phyloP scores from a whole-genome alignment of 176 grass and related monocot species.

The Cenchrus americanus region DNA sequence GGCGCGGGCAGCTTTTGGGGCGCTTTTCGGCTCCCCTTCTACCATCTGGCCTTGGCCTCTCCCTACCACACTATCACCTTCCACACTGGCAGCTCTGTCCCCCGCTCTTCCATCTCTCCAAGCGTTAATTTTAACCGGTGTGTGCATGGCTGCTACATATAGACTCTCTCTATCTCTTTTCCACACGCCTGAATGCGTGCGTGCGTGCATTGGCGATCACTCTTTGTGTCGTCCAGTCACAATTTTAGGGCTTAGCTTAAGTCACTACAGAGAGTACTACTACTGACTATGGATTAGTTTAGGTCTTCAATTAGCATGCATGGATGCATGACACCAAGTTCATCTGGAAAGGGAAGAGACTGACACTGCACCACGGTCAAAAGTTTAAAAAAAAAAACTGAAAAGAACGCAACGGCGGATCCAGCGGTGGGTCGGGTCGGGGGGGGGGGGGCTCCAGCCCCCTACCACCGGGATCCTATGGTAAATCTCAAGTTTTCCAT shows the following conservation, averaged over 20 bases:
- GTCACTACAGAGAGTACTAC: too few relatives aligned
- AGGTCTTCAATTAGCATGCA: background rate
- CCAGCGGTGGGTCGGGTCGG: too few relatives aligned
- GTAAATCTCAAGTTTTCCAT: too few relatives aligned
- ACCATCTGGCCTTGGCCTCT: too few relatives aligned
- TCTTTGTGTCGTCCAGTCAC: slow-evolving; percentile 8
- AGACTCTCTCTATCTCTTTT: background rate
- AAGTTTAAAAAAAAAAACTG: background rate
- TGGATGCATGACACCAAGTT: background rate
- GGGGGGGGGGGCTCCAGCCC: too few relatives aligned
- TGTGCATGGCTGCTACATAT: background rate
- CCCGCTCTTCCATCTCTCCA: background rate
- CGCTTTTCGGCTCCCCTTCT: too few relatives aligned
- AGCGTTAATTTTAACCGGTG: background rate
- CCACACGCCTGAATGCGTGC: slow-evolving; percentile 15
- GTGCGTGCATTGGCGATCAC: background rate
- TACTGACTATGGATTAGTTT: too few relatives aligned
- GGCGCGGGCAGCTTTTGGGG: too few relatives aligned
- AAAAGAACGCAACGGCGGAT: too few relatives aligned
- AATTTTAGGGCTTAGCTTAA: too few relatives aligned
- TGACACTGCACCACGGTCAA: background rate
- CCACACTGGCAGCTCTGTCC: background rate
- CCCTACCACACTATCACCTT: slow-evolving; percentile 24
- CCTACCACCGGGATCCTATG: too few relatives aligned
- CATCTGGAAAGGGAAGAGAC: background rate